These are phyloP conservation scores for Diutina catenulata DNA, from an alignment of 1,139 yeast genomes.

Conservation along the genomic window DNA sequence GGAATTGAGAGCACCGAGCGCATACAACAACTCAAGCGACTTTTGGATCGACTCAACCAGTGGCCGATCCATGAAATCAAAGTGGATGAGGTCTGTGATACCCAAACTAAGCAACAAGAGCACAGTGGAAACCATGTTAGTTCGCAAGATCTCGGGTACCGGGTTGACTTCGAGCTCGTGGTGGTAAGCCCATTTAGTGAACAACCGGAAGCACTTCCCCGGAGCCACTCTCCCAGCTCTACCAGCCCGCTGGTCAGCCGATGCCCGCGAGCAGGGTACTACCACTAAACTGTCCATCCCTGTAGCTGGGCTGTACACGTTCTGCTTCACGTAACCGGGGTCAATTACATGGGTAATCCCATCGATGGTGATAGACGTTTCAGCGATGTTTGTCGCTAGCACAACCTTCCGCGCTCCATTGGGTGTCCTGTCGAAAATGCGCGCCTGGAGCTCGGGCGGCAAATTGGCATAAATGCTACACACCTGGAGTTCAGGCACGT, in stretches of 20 bases:
- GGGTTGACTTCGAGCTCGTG: slow-evolving; percentile 72
- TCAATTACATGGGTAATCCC: slow-evolving; percentile 81
- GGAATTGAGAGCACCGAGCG: slow-evolving; percentile 80
- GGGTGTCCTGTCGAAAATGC: slow-evolving; percentile 85
- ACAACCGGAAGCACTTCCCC: slow-evolving; percentile 84
- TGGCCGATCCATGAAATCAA: slow-evolving; percentile 86
- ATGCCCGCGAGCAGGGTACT: slow-evolving; percentile 82
- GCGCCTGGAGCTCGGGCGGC: slow-evolving; percentile 73
- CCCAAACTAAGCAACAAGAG: slow-evolving; percentile 70
- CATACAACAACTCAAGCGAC: slow-evolving; percentile 69
- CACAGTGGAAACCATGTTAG: slow-evolving; percentile 69
- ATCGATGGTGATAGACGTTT: slow-evolving; percentile 89
- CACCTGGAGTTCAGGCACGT: slow-evolving; percentile 42
- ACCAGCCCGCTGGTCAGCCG: slow-evolving; percentile 94
- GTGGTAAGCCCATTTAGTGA: slow-evolving; percentile 75
- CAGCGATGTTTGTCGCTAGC: slow-evolving; percentile 92
- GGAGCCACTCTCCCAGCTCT: slow-evolving; percentile 97
- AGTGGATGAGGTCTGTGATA: slow-evolving; percentile 65
- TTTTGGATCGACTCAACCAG: slow-evolving; percentile 58
- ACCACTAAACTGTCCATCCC: slow-evolving; percentile 89
- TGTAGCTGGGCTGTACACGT: slow-evolving; percentile 65
- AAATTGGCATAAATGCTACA: slow-evolving; percentile 90
- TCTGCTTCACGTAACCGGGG: slow-evolving; percentile 92
- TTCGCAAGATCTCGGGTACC: slow-evolving; percentile 79
- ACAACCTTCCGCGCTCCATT: slow-evolving; percentile 72